These are phyloP conservation scores for Teratosphaeria zuluensis DNA, from an alignment of 2,329 filamentous ascomycete genomes.

Conservation along the genomic window DNA sequence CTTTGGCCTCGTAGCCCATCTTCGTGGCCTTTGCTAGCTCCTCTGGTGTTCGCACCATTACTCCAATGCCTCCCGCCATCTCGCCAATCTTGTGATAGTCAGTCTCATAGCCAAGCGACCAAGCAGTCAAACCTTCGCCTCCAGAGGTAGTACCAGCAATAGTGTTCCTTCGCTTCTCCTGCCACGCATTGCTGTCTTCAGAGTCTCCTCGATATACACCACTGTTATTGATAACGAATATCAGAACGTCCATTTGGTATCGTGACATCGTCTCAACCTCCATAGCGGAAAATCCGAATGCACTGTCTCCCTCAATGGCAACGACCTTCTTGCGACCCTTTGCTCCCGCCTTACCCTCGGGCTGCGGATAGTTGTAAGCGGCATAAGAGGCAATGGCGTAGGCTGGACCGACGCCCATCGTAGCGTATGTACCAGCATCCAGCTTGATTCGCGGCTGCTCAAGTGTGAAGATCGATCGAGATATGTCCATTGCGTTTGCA, in stretches of 20 bases:
- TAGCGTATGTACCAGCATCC: conserved; percentile 50
- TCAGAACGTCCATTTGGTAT: conserved; percentile 44
- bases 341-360: conserved; percentile 25
- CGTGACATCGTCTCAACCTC: conserved; percentile 49
- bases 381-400: conserved; percentile 48
- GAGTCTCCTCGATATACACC: conserved; percentile 31
- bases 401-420: conserved; percentile 50
- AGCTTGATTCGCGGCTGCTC: conserved; percentile 46
- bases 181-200: conserved; percentile 33
- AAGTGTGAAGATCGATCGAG: conserved; percentile 44
- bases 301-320: conserved; percentile 47
- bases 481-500: conserved; percentile 54
- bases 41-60: conserved; percentile 41
- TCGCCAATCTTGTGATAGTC: conserved; percentile 47
- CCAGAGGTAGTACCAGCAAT: conserved; percentile 21
- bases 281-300: conserved; percentile 46
- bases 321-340: conserved; percentile 42
- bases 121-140: conserved; percentile 41
- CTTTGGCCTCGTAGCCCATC: conserved; percentile 39
- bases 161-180: conserved; percentile 35
- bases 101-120: conserved; percentile 40
- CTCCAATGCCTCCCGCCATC: conserved; percentile 46
- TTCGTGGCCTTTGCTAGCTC: conserved; percentile 43
- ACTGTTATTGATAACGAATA: conserved; percentile 45
- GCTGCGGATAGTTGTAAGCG: conserved; percentile 41